Conservation (phyloP, 2,329 filamentous ascomycete genomes). For the Helicocarpus griseus region DNA sequence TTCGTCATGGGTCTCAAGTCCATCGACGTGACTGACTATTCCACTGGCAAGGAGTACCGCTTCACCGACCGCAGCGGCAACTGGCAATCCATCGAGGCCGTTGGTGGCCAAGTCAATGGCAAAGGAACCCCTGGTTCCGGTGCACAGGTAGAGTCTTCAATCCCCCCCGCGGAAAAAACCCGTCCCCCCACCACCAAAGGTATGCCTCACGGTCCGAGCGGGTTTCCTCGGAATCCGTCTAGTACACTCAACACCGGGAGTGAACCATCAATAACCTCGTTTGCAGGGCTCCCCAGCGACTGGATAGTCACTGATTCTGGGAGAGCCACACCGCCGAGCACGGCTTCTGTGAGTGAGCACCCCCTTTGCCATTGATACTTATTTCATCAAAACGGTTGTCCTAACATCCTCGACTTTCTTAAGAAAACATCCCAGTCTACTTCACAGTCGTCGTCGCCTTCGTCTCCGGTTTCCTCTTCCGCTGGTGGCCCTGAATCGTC, state of each 20-base stretch:
- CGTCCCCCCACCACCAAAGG: slow-evolving; percentile 24
- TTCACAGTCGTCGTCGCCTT: slow-evolving; percentile 40
- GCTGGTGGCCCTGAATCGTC: slow-evolving; percentile 36
- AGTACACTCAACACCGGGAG: slow-evolving; percentile 40
- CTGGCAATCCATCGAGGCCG: slow-evolving; percentile 72
- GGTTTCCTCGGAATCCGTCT: slow-evolving; percentile 59
- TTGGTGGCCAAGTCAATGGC: slow-evolving; percentile 67
- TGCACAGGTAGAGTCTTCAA: slow-evolving; percentile 36
- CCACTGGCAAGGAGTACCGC: slow-evolving; percentile 73
- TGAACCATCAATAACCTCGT: slow-evolving; percentile 27
- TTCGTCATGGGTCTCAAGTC: slow-evolving; percentile 78
- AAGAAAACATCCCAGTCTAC: slow-evolving; percentile 44
- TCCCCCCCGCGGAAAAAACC: slow-evolving; percentile 54
- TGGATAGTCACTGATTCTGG: slow-evolving; percentile 72
- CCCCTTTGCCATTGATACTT: slow-evolving; percentile 17
- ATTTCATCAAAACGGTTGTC: slow-evolving; percentile 7
- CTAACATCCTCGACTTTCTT: not conserved
- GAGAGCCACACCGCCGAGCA: slow-evolving; percentile 65
- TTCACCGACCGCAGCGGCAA: slow-evolving; percentile 70
- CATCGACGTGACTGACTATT: slow-evolving; percentile 78
- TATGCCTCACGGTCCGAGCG: slow-evolving; percentile 38
- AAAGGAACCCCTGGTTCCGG: slow-evolving; percentile 45
- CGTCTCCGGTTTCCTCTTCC: slow-evolving; percentile 36
- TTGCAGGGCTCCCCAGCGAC: slow-evolving; percentile 57
- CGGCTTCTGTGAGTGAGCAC: slow-evolving; percentile 57